These are phyloP conservation scores for Cercis canadensis DNA, from an alignment of 306 rosid species.

Conservation along the genomic window DNA sequence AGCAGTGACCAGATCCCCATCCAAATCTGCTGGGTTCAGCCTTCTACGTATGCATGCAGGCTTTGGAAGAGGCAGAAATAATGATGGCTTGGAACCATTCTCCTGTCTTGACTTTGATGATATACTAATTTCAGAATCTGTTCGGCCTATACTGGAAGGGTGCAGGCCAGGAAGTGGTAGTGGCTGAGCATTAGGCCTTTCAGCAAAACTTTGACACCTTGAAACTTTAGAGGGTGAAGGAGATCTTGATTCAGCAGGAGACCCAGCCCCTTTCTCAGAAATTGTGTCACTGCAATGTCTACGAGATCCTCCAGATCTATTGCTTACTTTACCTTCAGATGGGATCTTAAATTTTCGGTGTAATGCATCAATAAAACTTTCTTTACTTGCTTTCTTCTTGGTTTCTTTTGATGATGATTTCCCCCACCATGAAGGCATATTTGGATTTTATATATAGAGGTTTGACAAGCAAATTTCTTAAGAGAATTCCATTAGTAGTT, in stretches of 20 bases:
- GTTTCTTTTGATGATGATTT: slow-evolving; percentile 85
- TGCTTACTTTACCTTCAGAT: slow-evolving; percentile 70
- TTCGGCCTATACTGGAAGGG: slow-evolving; percentile 73
- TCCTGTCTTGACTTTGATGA: slow-evolving; percentile 65
- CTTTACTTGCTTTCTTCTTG: slow-evolving; percentile 83
- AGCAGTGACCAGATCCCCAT: slow-evolving; percentile 72
- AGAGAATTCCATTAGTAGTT: slow-evolving; percentile 41
- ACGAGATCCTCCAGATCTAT: slow-evolving; percentile 71
- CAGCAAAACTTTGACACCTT: slow-evolving; percentile 95
- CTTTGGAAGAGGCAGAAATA: slow-evolving; percentile 74
- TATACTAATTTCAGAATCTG: slow-evolving; percentile 82
- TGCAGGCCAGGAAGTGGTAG: slow-evolving; percentile 89
- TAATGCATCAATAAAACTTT: slow-evolving; percentile 77
- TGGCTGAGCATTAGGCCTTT: slow-evolving; percentile 86
- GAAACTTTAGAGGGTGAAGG: slow-evolving; percentile 94
- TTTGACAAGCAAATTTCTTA: slow-evolving; percentile 32
- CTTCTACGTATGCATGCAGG: slow-evolving; percentile 74
- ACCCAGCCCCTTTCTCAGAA: slow-evolving; percentile 82
- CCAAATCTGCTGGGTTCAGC: slow-evolving; percentile 71
- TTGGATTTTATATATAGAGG: slow-evolving; percentile 43
- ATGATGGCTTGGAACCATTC: slow-evolving; percentile 66
- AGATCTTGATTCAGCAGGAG: slow-evolving; percentile 80
- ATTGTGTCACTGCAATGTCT: slow-evolving; percentile 73
- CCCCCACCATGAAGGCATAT: slow-evolving; percentile 94
- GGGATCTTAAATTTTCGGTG: slow-evolving; percentile 75